Base-by-base conservation (phyloP, 306 rosid species). In the Quercus dentata region DNA sequence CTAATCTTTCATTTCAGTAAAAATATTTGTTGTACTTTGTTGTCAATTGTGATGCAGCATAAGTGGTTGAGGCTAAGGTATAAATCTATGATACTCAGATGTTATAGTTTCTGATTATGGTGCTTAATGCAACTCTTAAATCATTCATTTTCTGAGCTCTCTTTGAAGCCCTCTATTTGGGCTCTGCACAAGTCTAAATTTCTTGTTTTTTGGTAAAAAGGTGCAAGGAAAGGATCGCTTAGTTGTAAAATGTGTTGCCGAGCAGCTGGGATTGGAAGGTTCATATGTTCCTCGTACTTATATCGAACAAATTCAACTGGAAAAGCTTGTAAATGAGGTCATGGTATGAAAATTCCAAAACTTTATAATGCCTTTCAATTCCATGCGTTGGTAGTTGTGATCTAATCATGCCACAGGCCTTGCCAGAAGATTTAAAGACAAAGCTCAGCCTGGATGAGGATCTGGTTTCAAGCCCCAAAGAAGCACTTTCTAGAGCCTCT, bases 231-330 rank as follows among this genome's bases (percentile, higher is more conserved):
- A 85, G 81, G 99, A 96, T 80, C 97, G 99, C 54, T 63, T 86
- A 77, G 84, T 83, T 73, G 90, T 93, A 82, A 80, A 89, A 83
- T 33, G 35, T 35, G 78, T 89, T 15, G 99, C 93, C n/a, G 83
- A 90, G 80, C 91, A 89, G 85, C 95, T 96, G 84, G 97, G 97
- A 67, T 86, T 96, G 79, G 94, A 96, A 77, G 98, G 97, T 77
- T 90, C 98, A 80, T 96, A 93, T 84, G 89, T 87, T 87, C 97
- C 99, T 84, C 98, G 98, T 38, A 96, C 99, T 74, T 96, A 96
- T 70, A 96, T 96, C 63, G 99, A 96, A 79, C 99, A 96, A 85
- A 96, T 96, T 85, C 99, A 96, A 82, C 87, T 96, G 82, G 99
- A 96, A 85, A 96, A 94, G 88, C 99, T 96, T 76, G 97, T 93